These are phyloP conservation scores for Metschnikowia corniflorae DNA, from an alignment of 805 yeast genomes.

Conservation along the genomic window DNA sequence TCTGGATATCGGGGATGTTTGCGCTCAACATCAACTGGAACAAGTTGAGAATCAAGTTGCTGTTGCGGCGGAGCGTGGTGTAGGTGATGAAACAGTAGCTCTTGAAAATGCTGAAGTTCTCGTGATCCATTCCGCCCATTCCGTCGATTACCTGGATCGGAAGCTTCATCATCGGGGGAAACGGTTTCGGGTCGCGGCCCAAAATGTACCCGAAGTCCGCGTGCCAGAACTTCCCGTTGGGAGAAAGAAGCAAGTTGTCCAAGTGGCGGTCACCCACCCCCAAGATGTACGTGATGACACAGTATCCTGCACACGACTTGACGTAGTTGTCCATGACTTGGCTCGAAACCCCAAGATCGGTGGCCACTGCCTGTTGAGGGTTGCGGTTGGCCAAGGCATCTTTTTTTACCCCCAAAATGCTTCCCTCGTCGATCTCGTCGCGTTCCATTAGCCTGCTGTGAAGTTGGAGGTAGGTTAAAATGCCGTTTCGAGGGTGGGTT, in stretches of 20 bases:
- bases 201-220: constrained; percentile 96
- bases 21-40: constrained; percentile 94
- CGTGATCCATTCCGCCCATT: constrained; percentile 90
- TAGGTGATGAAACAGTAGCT: constrained; percentile 94
- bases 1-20: constrained; percentile 81
- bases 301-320: constrained; percentile 94
- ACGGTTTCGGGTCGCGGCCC: constrained; percentile 97
- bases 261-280: constrained; percentile 98
- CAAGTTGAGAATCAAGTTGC: constrained; percentile 83
- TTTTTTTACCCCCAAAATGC: constrained; percentile 13
- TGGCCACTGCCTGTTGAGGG: constrained; percentile 31
- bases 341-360: constrained; percentile 48
- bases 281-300: constrained; percentile 88
- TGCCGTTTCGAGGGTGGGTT: constrained; percentile 48
- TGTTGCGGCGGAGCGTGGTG: constrained; percentile 82
- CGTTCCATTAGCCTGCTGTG: constrained; percentile 42
- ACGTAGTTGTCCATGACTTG: constrained; percentile 91
- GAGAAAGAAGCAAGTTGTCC: constrained; percentile 79
- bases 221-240: constrained; percentile 87
- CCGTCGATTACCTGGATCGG: constrained; percentile 97
- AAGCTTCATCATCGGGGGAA: constrained; percentile 96
- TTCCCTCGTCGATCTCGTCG: constrained; percentile 24
- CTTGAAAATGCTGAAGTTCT: constrained; percentile 80
- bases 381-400: constrained; percentile 34
- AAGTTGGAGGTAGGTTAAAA: constrained; percentile 62